phyloP scores from a whole-genome alignment of 768 basidiomycete species.

The Galerina sulciceps region DNA sequence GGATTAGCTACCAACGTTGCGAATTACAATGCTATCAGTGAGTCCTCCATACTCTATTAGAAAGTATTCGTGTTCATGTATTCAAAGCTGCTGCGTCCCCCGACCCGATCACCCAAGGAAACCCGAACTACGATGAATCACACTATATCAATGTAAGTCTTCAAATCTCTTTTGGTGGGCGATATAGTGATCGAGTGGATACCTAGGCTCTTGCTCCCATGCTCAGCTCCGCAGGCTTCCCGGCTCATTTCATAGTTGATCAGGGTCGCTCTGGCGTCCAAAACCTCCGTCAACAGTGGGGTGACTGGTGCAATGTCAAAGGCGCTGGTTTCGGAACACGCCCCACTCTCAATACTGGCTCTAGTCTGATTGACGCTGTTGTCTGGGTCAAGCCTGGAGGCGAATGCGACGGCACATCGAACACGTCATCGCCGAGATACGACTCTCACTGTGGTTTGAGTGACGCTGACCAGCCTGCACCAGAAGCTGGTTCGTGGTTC shows the following conservation, averaged over 20 bases:
- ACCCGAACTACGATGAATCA: conserved; percentile 64
- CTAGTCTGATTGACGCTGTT: conserved; percentile 58
- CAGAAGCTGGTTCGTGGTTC: conserved; percentile 72
- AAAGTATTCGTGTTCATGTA: conserved; percentile 33
- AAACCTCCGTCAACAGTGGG: conserved; percentile 63
- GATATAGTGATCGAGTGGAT: not conserved
- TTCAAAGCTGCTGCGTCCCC: conserved; percentile 47
- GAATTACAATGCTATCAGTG: conserved; percentile 49
- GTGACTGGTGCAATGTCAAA: conserved; percentile 73
- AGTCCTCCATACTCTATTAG: not conserved
- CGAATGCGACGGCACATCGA: conserved; percentile 65
- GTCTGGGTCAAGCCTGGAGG: conserved; percentile 75
- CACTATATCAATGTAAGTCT: conserved; percentile 56
- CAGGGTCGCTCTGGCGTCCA: conserved; percentile 68
- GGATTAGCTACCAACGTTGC: conserved; percentile 65
- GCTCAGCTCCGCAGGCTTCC: conserved; percentile 49
- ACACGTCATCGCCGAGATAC: conserved; percentile 56
- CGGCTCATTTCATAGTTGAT: conserved; percentile 68
- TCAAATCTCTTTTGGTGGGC: not conserved
- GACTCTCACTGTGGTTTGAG: conserved; percentile 56
- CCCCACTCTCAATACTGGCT: conserved; percentile 60
- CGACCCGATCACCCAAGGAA: conserved; percentile 64
- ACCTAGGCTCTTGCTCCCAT: conserved; percentile 53
- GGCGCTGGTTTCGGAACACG: conserved; percentile 65
- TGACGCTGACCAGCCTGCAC: conserved; percentile 58